These are phyloP conservation scores for Yarrowia keelungensis DNA, from an alignment of 805 yeast genomes.

Conservation along the genomic window DNA sequence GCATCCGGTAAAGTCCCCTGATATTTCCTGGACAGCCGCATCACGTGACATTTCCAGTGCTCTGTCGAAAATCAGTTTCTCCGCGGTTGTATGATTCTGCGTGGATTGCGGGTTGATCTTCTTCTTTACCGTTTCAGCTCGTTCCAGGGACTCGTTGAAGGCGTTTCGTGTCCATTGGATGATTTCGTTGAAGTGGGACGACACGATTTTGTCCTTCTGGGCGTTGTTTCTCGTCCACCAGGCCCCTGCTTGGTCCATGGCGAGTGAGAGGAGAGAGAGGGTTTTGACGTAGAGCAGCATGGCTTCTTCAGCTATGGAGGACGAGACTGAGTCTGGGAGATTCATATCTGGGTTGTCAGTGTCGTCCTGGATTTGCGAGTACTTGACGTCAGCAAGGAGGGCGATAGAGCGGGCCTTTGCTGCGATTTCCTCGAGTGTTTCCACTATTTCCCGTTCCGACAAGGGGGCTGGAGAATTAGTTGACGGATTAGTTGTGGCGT, in stretches of 20 bases:
- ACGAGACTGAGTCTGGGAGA: constrained; percentile 45
- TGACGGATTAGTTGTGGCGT: too few relatives aligned
- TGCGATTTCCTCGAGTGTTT: constrained; percentile 69
- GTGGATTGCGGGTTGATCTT: constrained; percentile 52
- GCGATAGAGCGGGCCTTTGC: constrained; percentile 91
- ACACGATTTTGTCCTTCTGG: constrained; percentile 49
- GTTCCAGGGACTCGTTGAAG: constrained; percentile 87
- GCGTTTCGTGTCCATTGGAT: constrained; percentile 92
- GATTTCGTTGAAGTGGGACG: constrained; percentile 52
- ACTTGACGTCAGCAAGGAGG: constrained; percentile 89
- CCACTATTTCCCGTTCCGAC: constrained; percentile 15
- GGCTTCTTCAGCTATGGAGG: constrained; percentile 78
- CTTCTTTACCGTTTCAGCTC: constrained; percentile 78
- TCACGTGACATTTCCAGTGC: constrained; percentile 91
- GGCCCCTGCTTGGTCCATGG: constrained; percentile 82
- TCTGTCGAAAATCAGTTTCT: constrained; percentile 86
- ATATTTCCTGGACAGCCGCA: constrained; percentile 86
- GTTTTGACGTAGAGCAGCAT: constrained; percentile 84
- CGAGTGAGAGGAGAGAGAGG: constrained; percentile 78
- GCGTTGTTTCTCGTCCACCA: constrained; percentile 76
- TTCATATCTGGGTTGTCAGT: constrained; percentile 41
- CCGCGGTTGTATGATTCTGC: constrained; percentile 59
- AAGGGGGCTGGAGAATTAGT: neutral
- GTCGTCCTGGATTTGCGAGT: constrained; percentile 65
- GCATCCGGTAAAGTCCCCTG: constrained; percentile 74